Evolutionary conservation across 129 eudicot species (phyloP), one percentile per base, ranked within the genome.

Genomic region (Flaveria brownii): DNA sequence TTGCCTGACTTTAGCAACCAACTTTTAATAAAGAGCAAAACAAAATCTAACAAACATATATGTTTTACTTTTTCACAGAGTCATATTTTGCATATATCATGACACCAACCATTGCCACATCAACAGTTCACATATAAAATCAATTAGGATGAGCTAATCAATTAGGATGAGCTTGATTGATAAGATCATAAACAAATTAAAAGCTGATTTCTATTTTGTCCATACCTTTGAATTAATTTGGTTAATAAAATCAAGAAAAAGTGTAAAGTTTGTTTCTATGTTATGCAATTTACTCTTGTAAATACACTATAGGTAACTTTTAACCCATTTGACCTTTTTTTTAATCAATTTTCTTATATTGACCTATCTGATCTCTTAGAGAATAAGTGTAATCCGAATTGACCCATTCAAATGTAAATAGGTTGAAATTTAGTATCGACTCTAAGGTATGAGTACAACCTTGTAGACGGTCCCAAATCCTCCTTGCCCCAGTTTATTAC

Each of bases 381-480:
- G 68, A 30, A 5, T 13, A 26, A 28, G 17, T 5, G 22, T 14
- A 62, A 28, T 36, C 33, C 8, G 6, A 57, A 60, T 23, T 60
- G 66, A 60, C 41, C 39, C n/a, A 12, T 11, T 60, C 66, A 60
- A 23, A 60, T 25, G 39, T 60, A 23, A 63, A 63, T 28, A n/a
- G 46, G 22, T 15, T 4, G 45, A 15, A 63, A 63, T 1, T 14
- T 2, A 2, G 47, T 54, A 6, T 70, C 7, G 8, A 71, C 18
- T 64, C 6, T 8, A 54, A 70, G 20, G 10, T n/a, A n/a, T 15
- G 68, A 87, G 14, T n/a, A n/a, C 17, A 74, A 90, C 96, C 96
- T 88, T 88, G 75, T 90, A 90, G 17, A 90, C 96, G 30, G 93
- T 88, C 62, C 96, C 96, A 51, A 85, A 90, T 65, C 96, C 96